Base-by-base conservation (phyloP, 768 basidiomycete genomes). In the Kwoniella newhampshirensis region DNA sequence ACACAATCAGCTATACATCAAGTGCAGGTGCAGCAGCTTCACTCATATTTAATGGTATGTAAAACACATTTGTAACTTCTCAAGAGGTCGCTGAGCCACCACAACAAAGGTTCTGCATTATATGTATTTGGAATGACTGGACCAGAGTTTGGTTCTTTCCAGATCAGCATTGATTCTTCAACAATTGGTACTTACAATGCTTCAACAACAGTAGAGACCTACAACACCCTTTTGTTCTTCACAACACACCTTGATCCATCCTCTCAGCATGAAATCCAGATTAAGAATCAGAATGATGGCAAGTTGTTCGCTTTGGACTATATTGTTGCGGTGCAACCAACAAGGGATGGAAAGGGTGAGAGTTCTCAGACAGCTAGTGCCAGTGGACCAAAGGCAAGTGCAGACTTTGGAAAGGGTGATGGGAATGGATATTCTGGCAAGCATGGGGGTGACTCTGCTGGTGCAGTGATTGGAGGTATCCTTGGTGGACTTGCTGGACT, bases 41-140 rank as follows among this genome's bases (percentile, higher is more conserved):
- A 1, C 57, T 69, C 41, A 18, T 30, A 3, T 66, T 63, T 45
- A 28, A 44, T 41, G 68, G 68, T 66, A 27, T 37, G 62, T 57
- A 6, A 1, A 23, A 41, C 15, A 21, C 23, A 17, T 20, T 11
- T 23, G n/a, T 27, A 18, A n/a, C 23, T 21, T 3, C 32, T 42
- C 13, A 0, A 18, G 17, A 6, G n/a, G n/a, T n/a, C n/a, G n/a
- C n/a, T n/a, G n/a, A 40, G 35, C 58, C 28, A 23, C 28, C 7
- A 21, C 15, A 0, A 1, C 15, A 23, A 13, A 70, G 68, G 68
- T 2, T 62, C 57, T 27, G 68, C 68, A 32, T 15, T 70, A 13
- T 73, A 70, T 41, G 27, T 73, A 17, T 66, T 66, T 42, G 71
- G 71, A 11, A 44, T 57, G 27, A 70, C 68, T 17, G 71, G 71